phyloP scores from a whole-genome alignment of 2,329 filamentous ascomycete species.

The Ilyonectria sp. region DNA sequence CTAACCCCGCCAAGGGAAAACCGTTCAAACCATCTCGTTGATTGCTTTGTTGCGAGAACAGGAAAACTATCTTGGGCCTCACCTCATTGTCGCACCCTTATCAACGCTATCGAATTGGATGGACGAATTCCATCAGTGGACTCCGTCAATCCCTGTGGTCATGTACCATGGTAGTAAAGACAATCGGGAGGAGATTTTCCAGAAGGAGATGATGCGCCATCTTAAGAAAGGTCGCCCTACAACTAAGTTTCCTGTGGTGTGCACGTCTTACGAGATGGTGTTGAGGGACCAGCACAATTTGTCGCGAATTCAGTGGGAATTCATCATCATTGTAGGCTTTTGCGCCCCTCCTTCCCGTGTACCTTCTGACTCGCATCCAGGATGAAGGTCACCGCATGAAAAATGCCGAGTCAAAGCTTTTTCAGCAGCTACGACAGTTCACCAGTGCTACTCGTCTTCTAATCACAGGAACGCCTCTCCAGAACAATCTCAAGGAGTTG shows the following conservation, averaged over 20 bases:
- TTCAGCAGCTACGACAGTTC: slow-evolving; percentile 90
- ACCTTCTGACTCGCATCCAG: slow-evolving; percentile 57
- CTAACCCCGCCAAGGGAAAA: slow-evolving; percentile 75
- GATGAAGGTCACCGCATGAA: slow-evolving; percentile 98
- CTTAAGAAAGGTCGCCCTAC: slow-evolving; percentile 73
- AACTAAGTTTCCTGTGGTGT: slow-evolving; percentile 87
- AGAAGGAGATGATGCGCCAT: slow-evolving; percentile 78
- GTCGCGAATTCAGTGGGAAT: slow-evolving; percentile 92
- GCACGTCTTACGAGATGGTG: slow-evolving; percentile 97
- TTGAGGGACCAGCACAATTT: slow-evolving; percentile 89
- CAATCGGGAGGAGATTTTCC: slow-evolving; percentile 83
- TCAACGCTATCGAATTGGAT: slow-evolving; percentile 98
- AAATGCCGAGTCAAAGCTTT: slow-evolving; percentile 93
- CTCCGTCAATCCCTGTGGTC: slow-evolving; percentile 87
- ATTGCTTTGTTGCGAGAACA: slow-evolving; percentile 91
- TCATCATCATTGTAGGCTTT: slow-evolving; percentile 87
- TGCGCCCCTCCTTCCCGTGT: accelerated
- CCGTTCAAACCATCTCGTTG: slow-evolving; percentile 89
- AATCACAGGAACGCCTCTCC: slow-evolving; percentile 94
- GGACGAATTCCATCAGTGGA: slow-evolving; percentile 93
- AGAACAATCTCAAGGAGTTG: slow-evolving; percentile 94
- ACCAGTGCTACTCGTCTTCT: slow-evolving; percentile 91
- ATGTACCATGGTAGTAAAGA: slow-evolving; percentile 91
- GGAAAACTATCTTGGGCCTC: slow-evolving; percentile 86
- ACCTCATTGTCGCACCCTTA: slow-evolving; percentile 89